These are phyloP conservation scores for Fusarium guadeloupense DNA, from an alignment of 2,329 filamentous ascomycete genomes.

Conservation along the genomic window DNA sequence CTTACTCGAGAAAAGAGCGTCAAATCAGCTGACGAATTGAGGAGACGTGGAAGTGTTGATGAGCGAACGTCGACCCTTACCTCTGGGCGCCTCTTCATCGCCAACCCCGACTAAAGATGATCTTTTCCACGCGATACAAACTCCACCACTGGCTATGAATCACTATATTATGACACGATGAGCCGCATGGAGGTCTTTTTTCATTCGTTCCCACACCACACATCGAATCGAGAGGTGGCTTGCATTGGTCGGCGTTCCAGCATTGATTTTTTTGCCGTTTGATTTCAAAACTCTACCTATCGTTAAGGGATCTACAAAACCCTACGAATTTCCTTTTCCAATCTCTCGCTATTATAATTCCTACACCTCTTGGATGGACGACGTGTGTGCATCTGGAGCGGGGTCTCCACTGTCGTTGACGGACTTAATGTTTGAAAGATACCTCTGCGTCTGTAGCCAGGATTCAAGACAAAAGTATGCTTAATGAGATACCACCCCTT, in stretches of 20 bases:
- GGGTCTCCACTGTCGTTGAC: conserved; percentile 35
- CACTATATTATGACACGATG: conserved; percentile 25
- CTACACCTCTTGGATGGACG: conserved; percentile 27
- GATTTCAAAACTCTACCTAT: conserved; percentile 32
- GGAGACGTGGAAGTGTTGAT: conserved; percentile 82
- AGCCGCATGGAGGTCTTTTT: conserved; percentile 23
- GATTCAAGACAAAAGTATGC: conserved; percentile 41
- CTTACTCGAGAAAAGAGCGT: conserved; percentile 71
- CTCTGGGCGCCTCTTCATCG: conserved; percentile 79
- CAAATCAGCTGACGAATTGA: conserved; percentile 75
- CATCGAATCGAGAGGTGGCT: conserved; percentile 23
- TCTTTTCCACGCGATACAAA: conserved; percentile 5
- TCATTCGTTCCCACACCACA: conserved; percentile 35
- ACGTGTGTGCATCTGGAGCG: conserved; percentile 33
- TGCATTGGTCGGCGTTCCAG: conserved; percentile 44
- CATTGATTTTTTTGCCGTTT: conserved; percentile 36
- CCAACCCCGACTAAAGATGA: conserved; percentile 75
- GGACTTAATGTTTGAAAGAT: conserved; percentile 41
- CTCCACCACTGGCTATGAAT: conserved; percentile 10
- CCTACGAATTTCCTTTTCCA: conserved; percentile 32
- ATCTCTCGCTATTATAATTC: conserved; percentile 38
- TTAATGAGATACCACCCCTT: conserved; percentile 37
- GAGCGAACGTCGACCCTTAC: conserved; percentile 82
- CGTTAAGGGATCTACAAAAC: conserved; percentile 40
- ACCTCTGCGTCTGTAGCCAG: conserved; percentile 36